Evolutionary conservation across 192 early-diverging fungal species (phyloP).

Genomic region (Backusella circina): DNA sequence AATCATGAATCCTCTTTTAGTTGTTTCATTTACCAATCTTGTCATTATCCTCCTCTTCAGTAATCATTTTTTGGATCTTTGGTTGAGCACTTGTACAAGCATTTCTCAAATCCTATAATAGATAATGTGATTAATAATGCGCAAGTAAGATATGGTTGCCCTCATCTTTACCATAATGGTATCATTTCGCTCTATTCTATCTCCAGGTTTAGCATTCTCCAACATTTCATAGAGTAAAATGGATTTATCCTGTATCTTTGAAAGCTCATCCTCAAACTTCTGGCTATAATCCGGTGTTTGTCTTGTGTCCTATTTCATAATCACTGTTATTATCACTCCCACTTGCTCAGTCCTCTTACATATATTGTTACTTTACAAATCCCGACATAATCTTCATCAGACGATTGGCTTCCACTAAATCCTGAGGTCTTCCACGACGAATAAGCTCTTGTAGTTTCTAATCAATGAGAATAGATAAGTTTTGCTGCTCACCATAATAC

Average conservation of each 20-base stretch:
- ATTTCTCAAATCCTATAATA: slow-evolving; percentile 55
- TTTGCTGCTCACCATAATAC: not conserved
- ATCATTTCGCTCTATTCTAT: slow-evolving; percentile 15
- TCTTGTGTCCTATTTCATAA: slow-evolving; percentile 42
- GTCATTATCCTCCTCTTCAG: slow-evolving; percentile 68
- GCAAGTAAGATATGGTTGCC: not conserved
- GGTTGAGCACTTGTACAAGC: slow-evolving; percentile 64
- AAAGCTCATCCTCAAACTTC: slow-evolving; percentile 77
- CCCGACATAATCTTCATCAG: slow-evolving; percentile 98
- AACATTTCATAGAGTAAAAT: slow-evolving; percentile 80
- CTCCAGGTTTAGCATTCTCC: slow-evolving; percentile 60
- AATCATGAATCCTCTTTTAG: not conserved
- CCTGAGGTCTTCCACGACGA: slow-evolving; percentile 87
- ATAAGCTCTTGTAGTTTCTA: slow-evolving; percentile 96
- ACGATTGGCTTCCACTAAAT: slow-evolving; percentile 92
- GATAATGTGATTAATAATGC: not conserved
- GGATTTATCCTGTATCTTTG: slow-evolving; percentile 74
- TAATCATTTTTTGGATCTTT: slow-evolving; percentile 68
- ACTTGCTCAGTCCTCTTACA: not conserved
- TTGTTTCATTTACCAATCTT: slow-evolving; percentile 54
- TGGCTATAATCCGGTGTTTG: slow-evolving; percentile 81
- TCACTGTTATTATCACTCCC: not conserved
- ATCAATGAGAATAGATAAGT: not conserved
- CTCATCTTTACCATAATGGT: not conserved
- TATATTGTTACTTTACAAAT: slow-evolving; percentile 62